Conservation (phyloP, 768 basidiomycete species). For the Russula olivacea region DNA sequence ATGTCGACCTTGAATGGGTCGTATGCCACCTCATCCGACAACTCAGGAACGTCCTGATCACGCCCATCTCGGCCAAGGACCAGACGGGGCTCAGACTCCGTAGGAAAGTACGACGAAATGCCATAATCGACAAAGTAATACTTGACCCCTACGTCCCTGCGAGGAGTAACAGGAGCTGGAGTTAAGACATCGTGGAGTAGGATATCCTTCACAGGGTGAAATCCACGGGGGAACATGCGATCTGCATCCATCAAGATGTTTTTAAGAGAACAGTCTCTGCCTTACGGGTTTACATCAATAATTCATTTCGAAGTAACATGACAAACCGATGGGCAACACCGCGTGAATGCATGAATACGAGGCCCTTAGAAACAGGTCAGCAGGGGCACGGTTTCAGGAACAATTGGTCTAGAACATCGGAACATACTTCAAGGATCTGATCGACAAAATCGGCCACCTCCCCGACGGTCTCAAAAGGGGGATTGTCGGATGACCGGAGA, state of each 20-base stretch:
- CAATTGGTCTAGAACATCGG: too few species aligned
- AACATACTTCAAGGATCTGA: conserved; percentile 15
- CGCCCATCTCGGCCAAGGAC: conserved; percentile 4
- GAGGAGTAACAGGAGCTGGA: not conserved
- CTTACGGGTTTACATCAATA: not conserved
- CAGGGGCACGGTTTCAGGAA: not conserved
- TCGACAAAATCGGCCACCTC: conserved; percentile 17
- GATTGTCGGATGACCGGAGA: not conserved
- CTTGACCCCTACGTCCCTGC: not conserved
- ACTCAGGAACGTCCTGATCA: conserved; percentile 21
- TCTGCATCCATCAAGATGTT: conserved; percentile 18
- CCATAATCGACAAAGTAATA: not conserved
- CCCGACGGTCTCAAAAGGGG: not conserved
- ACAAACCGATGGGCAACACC: conserved; percentile 12
- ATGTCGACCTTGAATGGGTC: conserved; percentile 26
- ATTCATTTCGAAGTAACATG: not conserved
- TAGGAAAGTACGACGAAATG: not conserved
- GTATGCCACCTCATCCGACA: conserved; percentile 12
- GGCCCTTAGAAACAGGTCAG: conserved; percentile 12
- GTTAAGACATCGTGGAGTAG: conserved; percentile 1
- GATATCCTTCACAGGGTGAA: conserved; percentile 10
- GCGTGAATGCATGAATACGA: conserved; percentile 15
- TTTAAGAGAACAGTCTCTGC: conserved; percentile 2
- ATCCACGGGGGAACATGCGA: conserved; percentile 16
- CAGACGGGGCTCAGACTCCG: not conserved